Percentiles rank a stretch among this genome's conserved stretches.
Conservation (phyloP, 2,329 filamentous ascomycete genomes). For the Zymoseptoria pseudotritici region DNA sequence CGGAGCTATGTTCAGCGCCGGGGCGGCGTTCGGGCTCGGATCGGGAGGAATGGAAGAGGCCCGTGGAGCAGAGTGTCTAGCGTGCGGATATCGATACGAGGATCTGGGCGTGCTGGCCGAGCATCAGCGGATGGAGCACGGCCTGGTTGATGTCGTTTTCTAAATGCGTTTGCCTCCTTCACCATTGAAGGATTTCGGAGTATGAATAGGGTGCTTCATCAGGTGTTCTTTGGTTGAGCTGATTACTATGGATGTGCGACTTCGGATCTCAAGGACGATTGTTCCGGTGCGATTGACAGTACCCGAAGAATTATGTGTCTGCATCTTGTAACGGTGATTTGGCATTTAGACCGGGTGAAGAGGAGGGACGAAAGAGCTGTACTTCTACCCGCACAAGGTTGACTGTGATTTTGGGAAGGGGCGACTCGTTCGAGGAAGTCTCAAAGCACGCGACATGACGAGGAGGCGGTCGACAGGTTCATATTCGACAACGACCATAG, state of each 20-base stretch:
- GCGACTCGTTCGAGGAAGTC: neutral
- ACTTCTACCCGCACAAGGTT: neutral
- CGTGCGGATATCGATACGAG: constrained; percentile 18
- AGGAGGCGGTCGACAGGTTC: neutral
- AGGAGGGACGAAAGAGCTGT: neutral
- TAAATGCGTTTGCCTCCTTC: neutral
- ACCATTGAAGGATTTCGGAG: no score
- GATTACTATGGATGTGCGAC: no score
- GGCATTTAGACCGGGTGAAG: neutral
- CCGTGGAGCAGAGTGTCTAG: constrained; percentile 12
- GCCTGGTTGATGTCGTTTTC: constrained; percentile 17
- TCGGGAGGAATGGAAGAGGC: neutral
- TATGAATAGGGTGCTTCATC: no score
- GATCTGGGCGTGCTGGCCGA: constrained; percentile 18
- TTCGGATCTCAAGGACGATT: no score
- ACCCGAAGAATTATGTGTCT: neutral
- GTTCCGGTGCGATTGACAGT: neutral
- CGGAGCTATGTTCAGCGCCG: neutral
- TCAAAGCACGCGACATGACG: neutral
- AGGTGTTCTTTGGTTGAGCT: no score
- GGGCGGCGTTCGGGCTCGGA: neutral
- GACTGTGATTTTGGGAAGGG: neutral
- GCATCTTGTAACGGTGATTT: neutral
- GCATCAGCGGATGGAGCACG: constrained; percentile 17
- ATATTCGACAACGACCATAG: neutral